Percentiles rank a stretch among this genome's conserved stretches.
phyloP scores from a whole-genome alignment of 2,329 filamentous ascomycete species.

The Botryotinia globosa region DNA sequence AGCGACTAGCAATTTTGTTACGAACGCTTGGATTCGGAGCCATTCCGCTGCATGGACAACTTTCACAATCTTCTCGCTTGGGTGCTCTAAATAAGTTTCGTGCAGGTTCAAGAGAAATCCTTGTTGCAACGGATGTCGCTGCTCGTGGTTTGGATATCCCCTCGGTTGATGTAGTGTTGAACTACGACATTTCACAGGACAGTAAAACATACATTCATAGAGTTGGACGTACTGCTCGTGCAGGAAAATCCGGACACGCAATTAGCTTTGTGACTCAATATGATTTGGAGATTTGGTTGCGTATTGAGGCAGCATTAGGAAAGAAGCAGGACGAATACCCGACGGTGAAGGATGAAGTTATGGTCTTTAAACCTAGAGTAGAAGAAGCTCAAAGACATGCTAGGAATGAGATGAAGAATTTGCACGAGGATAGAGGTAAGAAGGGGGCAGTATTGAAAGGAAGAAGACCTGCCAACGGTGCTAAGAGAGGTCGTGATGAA shows the following conservation, averaged over 20 bases:
- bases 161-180: conserved; percentile 82
- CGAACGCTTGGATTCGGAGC: conserved; percentile 83
- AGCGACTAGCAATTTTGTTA: conserved; percentile 79
- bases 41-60: conserved; percentile 88
- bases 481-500: conserved; percentile 51
- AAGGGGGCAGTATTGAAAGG: conserved; percentile 48
- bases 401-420: conserved; percentile 74
- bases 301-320: conserved; percentile 80
- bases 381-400: conserved; percentile 81
- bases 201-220: conserved; percentile 90
- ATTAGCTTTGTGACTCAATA: conserved; percentile 84
- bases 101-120: conserved; percentile 72
- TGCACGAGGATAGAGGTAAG: conserved; percentile 64
- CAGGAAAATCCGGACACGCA: conserved; percentile 79
- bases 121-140: conserved; percentile 92
- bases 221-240: conserved; percentile 83
- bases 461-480: conserved; percentile 46
- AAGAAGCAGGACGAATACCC: conserved; percentile 70
- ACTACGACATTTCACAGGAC: conserved; percentile 80
- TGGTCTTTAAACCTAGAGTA: conserved; percentile 74
- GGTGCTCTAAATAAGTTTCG: conserved; percentile 91
- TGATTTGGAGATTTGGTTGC: conserved; percentile 74
- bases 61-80: conserved; percentile 82
- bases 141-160: conserved; percentile 91
- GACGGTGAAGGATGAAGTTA: conserved; percentile 76